Evolutionary conservation across 805 yeast species (phyloP), one percentile per base, ranked within the genome.

Genomic region (Candida saitoana): DNA sequence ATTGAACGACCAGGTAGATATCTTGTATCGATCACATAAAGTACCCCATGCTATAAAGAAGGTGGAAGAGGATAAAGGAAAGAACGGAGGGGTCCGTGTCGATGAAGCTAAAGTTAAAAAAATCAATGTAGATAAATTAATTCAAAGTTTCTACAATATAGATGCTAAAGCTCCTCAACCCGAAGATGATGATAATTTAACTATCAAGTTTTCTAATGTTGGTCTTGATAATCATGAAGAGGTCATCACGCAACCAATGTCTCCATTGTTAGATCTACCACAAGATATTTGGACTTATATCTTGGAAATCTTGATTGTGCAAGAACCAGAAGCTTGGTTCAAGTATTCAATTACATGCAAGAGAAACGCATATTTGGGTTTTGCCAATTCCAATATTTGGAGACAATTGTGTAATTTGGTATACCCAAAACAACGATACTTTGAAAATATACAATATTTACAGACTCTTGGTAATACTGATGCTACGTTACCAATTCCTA

Each of bases 271-370:
- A 4, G 49, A 57, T 11, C 49, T 69, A 3, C 82, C 87, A 0
- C 71, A 75, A 47, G 91, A 85, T 51, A 64, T 84, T 14, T 63
- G 87, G 55, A 44, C 70, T 8, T 61, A 67, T 25, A 69, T 85
- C 3, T 62, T 82, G 40, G 72, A 73, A 30, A 54, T 71, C 1
- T 61, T 84, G 15, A 56, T 82, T 2, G 44, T 61, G 1, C 49
- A 42, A 0, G 76, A 76, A 27, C 80, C 87, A 0, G 82, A 80
- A 39, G 68, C 84, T 3, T 85, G 89, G 86, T 74, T 84, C 34
- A 65, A 69, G 36, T 67, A 84, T 34, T 71, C 86, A 3, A 57
- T 79, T 42, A 68, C 83, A 0, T 84, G 91, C 59, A 70, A 73
- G 39, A 72, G 67, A 49, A 56, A 80, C 39, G 76, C 86, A 4